These are phyloP conservation scores for Gaeumannomyces sp. DNA, from an alignment of 2,329 filamentous ascomycete species.

Conservation along the genomic window DNA sequence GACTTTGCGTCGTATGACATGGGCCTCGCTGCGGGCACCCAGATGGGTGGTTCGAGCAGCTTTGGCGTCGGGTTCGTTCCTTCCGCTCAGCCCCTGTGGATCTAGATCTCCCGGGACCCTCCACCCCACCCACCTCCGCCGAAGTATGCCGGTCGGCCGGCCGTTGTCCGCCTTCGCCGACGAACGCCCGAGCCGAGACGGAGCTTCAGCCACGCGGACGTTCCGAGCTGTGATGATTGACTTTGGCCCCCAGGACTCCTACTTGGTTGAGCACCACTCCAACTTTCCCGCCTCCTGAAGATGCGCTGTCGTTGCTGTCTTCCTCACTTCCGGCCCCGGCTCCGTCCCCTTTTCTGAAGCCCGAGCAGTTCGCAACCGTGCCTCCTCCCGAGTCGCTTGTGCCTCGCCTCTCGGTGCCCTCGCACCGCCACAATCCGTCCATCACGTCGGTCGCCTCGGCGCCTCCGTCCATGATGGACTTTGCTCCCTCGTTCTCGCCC, in stretches of 20 bases:
- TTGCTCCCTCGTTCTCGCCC: conserved; percentile 25
- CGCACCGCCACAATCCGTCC: conserved; percentile 32
- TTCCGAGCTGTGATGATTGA: conserved; percentile 42
- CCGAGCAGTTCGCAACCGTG: conserved; percentile 37
- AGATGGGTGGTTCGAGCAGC: conserved; percentile 39
- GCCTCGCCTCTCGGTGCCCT: conserved; percentile 23
- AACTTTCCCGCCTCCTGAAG: conserved; percentile 38
- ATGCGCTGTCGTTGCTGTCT: conserved; percentile 29
- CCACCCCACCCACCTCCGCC: conserved; percentile 18
- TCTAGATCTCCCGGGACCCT: conserved; percentile 41
- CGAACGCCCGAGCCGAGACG: conserved; percentile 7
- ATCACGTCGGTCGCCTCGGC: conserved; percentile 7
- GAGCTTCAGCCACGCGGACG: conserved; percentile 3
- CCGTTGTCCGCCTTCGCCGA: conserved; percentile 2
- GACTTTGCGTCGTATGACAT: conserved; percentile 47
- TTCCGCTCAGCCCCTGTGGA: conserved; percentile 58
- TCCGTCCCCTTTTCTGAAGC: conserved; percentile 38
- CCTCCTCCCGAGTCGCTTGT: conserved; percentile 40
- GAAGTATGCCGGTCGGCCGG: conserved; percentile 3
- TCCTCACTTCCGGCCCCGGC: conserved; percentile 29
- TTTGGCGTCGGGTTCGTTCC: conserved; percentile 55
- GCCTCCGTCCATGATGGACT: conserved; percentile 4
- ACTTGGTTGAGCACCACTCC: conserved; percentile 35
- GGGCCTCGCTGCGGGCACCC: conserved; percentile 38
- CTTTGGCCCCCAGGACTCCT: conserved; percentile 42